Base-by-base conservation (phyloP, 495 filamentous ascomycete genomes). In the Tuber borchii region DNA sequence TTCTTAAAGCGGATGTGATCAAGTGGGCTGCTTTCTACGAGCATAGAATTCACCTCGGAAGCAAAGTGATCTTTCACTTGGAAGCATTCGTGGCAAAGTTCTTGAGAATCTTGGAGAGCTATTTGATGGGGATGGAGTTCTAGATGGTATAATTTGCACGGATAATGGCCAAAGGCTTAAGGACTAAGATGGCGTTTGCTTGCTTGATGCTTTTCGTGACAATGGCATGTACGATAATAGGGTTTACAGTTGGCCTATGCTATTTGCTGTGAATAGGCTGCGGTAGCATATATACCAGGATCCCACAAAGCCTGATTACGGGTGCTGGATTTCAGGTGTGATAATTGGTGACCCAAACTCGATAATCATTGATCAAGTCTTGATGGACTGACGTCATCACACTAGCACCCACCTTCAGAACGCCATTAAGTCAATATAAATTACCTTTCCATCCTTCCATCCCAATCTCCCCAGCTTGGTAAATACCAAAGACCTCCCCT, bases 11-110 rank as follows among this genome's bases (percentile, higher is more conserved):
- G 9, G 94, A 98, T 7, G 91, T 99, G 8, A 93, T 99, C 80
- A 92, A 91, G 83, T 98, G 95, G 94, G 91, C 93, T 39, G 95
- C 95, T 0, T 97, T 97, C 80, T 99, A 95, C 82, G 96, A 99
- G 84, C 95, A 98, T 84, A 88, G 95, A 76, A 92, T 97, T 83
- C 91, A 91, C 77, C 89, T 92, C 77, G 95, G 95, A 56, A 95
- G 86, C 87, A 99, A 99, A 88, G 91, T 94, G 39, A 97, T 99
- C 70, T 99, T 99, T 84, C 95, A 99, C 80, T 88, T 99, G 0
- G 95, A 99, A 86, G 95, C 95, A 37, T 99, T 98, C 85, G 95
- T 99, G 46, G 95, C 96, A 43, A 97, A 97, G 86, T 95, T 97
- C 83, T 97, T 99, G 93, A 89, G 95, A 78, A 90, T 99, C 73